phyloP scores from a whole-genome alignment of 352 stramenopile species.

The Aphanomyces cochlioides region DNA sequence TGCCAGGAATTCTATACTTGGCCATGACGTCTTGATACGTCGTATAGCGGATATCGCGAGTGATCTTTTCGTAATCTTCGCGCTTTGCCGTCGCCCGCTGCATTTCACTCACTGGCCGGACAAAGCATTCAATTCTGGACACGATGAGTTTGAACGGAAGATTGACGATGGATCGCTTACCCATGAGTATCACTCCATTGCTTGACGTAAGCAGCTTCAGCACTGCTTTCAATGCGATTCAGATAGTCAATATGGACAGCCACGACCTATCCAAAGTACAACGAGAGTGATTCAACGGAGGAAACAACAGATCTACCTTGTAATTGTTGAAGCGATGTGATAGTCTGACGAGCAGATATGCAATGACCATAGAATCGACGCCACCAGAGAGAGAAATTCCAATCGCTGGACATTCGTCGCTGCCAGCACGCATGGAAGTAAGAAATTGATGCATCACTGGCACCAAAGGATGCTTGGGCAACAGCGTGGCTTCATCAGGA shows the following conservation, averaged over 20 bases:
- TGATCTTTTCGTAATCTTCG: constrained; percentile 94
- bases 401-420: constrained; percentile 41
- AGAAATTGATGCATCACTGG: constrained; percentile 70
- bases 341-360: constrained; percentile 88
- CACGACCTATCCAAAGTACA: constrained; percentile 50
- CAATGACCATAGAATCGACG: constrained; percentile 98
- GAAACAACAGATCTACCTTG: not conserved
- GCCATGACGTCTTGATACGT: constrained; percentile 87
- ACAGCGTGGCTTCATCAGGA: constrained; percentile 59
- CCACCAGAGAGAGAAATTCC: constrained; percentile 92
- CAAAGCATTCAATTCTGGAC: constrained; percentile 76
- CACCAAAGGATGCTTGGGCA: constrained; percentile 66
- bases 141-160: constrained; percentile 20
- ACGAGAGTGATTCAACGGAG: constrained; percentile 26
- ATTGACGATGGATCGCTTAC: constrained; percentile 27
- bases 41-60: constrained; percentile 91
- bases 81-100: constrained; percentile 87
- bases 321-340: constrained; percentile 51
- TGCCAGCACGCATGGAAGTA: constrained; percentile 40
- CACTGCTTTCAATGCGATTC: constrained; percentile 89
- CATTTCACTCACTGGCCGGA: constrained; percentile 89
- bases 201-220: constrained; percentile 91
- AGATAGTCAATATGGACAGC: constrained; percentile 97
- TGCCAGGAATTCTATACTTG: constrained; percentile 68
- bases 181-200: constrained; percentile 70